Evolutionary conservation across 768 basidiomycete genomes (phyloP), one percentile per base, ranked within the genome.

Genomic region (Kwoniella mangroviensis): DNA sequence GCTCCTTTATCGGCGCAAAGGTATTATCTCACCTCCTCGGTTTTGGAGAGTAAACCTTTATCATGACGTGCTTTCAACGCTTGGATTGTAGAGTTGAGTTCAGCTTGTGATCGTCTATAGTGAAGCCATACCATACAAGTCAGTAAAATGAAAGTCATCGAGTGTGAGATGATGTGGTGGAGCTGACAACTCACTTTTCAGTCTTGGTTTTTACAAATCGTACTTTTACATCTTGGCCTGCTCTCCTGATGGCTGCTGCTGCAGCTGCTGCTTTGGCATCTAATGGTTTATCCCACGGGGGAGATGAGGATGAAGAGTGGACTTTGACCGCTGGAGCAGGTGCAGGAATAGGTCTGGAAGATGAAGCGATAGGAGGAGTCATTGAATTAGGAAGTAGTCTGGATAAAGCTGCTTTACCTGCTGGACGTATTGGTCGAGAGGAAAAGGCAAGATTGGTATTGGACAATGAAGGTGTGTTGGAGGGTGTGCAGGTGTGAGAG

Each of bases 261-360:
- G 80, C 82, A 26, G 82, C 82, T 11, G 79, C 82, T 43, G 77
- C 76, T 67, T 75, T 72, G 6, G 78, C 81, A 41, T 80, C 81
- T 21, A 81, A 49, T 13, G 74, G 61, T 52, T 42, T 56, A 52
- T 34, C 61, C 43, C 10, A 11, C 41, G 63, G 26, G 15, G 53
- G 26, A 28, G 26, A 41, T 41, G 62, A 13, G 5, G 41, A n/a
- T n/a, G 58, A n/a, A 7, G 21, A 28, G 1, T 2, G 17, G 5
- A 41, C 2, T 40, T 28, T 26, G 70, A 65, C 12, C 57, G 65
- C 12, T 43, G 53, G n/a, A 65, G 60, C n/a, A 68, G 55, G 17
- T 65, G 45, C n/a, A 45, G 43, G 26, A 13, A 42, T 24, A n/a
- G 64, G 59, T 62, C 59, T 72, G 21, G 68, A 49, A 2, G 52